Conservation (phyloP, 129 eudicot species). For the Artemisia tridentata region DNA sequence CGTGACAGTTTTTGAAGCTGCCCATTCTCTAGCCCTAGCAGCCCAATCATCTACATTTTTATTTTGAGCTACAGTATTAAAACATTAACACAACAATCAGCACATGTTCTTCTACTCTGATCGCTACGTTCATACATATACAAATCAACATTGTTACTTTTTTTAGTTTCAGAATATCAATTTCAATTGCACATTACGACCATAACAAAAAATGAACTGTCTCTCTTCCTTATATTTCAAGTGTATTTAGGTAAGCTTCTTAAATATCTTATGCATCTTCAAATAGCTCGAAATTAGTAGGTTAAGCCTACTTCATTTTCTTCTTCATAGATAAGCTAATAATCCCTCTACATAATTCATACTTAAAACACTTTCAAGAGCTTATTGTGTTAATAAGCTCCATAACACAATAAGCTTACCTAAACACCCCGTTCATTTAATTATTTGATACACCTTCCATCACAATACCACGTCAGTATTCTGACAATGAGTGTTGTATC, state of each 20-base stretch:
- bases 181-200: neutral
- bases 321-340: too few species aligned
- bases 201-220: neutral
- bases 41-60: slow-evolving; percentile 91
- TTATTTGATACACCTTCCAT: neutral
- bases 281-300: too few species aligned
- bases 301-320: too few species aligned
- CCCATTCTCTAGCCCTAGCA: slow-evolving; percentile 95
- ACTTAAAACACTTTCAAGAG: too few species aligned
- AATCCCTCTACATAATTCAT: too few species aligned
- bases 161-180: neutral
- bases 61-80: slow-evolving; percentile 45
- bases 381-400: too few species aligned
- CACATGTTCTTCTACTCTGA: slow-evolving; percentile 10
- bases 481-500: neutral
- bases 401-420: too few species aligned
- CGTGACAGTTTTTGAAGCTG: slow-evolving; percentile 66
- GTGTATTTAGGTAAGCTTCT: too few species aligned
- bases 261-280: too few species aligned
- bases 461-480: neutral
- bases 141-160: neutral
- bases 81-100: slow-evolving; percentile 17
- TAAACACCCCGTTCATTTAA: too few species aligned
- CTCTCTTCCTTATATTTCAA: too few species aligned
- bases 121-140: neutral